Percentiles rank a stretch among this genome's conserved stretches.
phyloP scores from a whole-genome alignment of 306 rosid genomes.

The Lithocarpus polystachyus region DNA sequence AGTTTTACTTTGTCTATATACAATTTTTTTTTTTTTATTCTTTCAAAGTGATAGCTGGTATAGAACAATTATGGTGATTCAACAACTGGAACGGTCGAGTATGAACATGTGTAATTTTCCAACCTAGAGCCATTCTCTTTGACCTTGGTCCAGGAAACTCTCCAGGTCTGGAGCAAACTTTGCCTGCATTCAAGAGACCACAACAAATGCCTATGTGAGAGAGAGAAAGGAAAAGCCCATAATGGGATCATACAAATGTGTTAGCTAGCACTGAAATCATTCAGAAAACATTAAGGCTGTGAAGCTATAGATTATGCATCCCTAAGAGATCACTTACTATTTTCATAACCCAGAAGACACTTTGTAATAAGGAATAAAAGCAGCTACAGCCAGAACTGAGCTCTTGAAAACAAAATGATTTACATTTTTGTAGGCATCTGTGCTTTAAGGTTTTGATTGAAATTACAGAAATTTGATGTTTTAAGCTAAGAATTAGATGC shows the following conservation, averaged over 20 bases:
- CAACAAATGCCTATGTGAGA: conserved; percentile 5
- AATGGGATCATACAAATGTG: background rate
- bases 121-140: conserved; percentile 33
- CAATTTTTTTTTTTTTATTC: conserved; percentile 12
- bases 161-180: conserved; percentile 57
- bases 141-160: conserved; percentile 54
- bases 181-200: conserved; percentile 46
- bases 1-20: conserved; percentile 2
- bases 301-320: no score
- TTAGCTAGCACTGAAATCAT: no score
- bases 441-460: background rate
- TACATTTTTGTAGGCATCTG: background rate
- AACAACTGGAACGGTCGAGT: conserved; percentile 40
- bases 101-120: conserved; percentile 36
- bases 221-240: conserved; percentile 1
- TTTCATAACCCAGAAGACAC: background rate
- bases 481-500: background rate
- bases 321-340: no score
- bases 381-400: no score
- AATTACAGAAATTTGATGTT: background rate
- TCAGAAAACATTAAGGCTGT: no score
- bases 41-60: background rate
- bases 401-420: background rate
- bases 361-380: background rate
- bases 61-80: conserved; percentile 35